A percentile compares a stretch with the other conserved stretches of the same genome.
Evolutionary conservation across 2,329 filamentous ascomycete genomes (phyloP).

Genomic region (Fusarium camptoceras): DNA sequence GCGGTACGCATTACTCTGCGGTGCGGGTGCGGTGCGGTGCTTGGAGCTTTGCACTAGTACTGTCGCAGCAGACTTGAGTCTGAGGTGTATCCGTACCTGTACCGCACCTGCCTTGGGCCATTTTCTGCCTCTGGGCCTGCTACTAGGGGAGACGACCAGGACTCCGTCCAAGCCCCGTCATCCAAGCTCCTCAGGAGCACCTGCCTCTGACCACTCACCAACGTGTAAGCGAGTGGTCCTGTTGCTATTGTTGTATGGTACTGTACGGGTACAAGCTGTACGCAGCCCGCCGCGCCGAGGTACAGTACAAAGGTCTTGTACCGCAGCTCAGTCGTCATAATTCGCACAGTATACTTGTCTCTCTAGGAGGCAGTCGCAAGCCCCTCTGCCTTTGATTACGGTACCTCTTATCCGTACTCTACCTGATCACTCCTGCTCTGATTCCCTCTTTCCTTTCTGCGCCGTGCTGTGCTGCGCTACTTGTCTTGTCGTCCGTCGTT

Average conservation of each 20-base stretch:
- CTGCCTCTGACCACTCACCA: slow-evolving; percentile 42
- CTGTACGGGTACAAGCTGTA: slow-evolving; percentile 54
- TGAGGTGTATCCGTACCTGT: slow-evolving; percentile 24
- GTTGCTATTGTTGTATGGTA: slow-evolving; percentile 50
- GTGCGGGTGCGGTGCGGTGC: slow-evolving; percentile 27
- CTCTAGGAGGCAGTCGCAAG: slow-evolving; percentile 38
- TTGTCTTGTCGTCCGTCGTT: neutral
- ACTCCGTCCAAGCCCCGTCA: slow-evolving; percentile 41
- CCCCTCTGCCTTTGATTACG: slow-evolving; percentile 43
- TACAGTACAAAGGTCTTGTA: slow-evolving; percentile 54
- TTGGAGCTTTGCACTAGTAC: slow-evolving; percentile 40
- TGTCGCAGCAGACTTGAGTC: slow-evolving; percentile 34
- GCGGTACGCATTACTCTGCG: slow-evolving; percentile 35
- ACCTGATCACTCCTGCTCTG: slow-evolving; percentile 35
- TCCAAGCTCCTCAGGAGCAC: slow-evolving; percentile 40
- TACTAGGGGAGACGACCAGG: slow-evolving; percentile 35
- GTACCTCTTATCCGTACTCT: slow-evolving; percentile 27
- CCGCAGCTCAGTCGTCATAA: slow-evolving; percentile 12
- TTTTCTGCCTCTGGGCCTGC: slow-evolving; percentile 28
- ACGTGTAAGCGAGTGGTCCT: slow-evolving; percentile 32
- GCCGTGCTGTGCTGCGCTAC: neutral
- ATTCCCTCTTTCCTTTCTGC: slow-evolving; percentile 7
- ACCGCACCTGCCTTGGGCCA: slow-evolving; percentile 37
- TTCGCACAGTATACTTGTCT: slow-evolving; percentile 54
- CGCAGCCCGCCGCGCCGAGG: slow-evolving; percentile 50